Percentiles rank a stretch among this genome's conserved stretches.
phyloP scores from a whole-genome alignment of 1,284 basidiomycete species.

The Meripilus lineatus region DNA sequence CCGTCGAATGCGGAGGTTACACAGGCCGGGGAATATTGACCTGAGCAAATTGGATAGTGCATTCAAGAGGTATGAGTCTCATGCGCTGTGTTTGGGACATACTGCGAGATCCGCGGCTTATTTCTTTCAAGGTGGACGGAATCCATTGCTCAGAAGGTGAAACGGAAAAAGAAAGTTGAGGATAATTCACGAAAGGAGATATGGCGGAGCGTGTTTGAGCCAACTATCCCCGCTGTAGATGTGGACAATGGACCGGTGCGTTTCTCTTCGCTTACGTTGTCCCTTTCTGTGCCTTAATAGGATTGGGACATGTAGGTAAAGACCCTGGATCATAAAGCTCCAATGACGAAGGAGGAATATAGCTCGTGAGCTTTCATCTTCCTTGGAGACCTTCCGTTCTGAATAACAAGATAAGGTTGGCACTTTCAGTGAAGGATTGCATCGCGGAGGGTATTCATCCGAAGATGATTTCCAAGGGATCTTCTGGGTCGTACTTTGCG shows the following conservation, averaged over 20 bases:
- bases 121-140: conserved; percentile 67
- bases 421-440: conserved; percentile 61
- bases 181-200: conserved; percentile 66
- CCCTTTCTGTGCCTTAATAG: not conserved
- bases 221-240: conserved; percentile 34
- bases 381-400: conserved; percentile 3
- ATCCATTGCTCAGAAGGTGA: conserved; percentile 77
- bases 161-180: conserved; percentile 69
- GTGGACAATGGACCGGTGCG: conserved; percentile 35
- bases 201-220: conserved; percentile 76
- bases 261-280: conserved; percentile 1
- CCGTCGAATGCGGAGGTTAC: conserved; percentile 41
- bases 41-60: conserved; percentile 73
- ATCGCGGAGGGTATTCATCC: conserved; percentile 78
- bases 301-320: conserved; percentile 53
- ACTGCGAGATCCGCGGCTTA: too few relatives aligned
- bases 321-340: conserved; percentile 73
- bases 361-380: conserved; percentile 45
- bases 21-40: conserved; percentile 64
- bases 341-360: conserved; percentile 69
- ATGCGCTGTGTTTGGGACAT: conserved; percentile 1
- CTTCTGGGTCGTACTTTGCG: conserved; percentile 85
- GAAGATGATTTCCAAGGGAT: conserved; percentile 84
- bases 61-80: conserved; percentile 66
- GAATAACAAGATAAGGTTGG: conserved; percentile 40